Evolutionary conservation across 1,284 basidiomycete species (phyloP), one percentile per base, ranked within the genome.

Genomic region (Rhodotorula sp.): DNA sequence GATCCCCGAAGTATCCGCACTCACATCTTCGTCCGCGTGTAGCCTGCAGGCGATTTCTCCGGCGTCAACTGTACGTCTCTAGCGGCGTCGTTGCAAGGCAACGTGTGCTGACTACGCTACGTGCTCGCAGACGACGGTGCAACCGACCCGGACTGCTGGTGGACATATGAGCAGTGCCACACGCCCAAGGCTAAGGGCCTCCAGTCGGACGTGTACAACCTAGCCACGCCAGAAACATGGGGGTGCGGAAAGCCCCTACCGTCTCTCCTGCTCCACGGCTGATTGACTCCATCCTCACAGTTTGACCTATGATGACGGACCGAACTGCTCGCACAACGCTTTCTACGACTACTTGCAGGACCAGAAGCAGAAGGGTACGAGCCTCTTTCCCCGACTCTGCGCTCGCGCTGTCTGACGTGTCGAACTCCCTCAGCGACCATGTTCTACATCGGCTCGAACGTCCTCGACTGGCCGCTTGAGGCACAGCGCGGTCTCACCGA

Each of bases 401-500:
- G 23, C 41, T 21, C 19, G 27, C n/a, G 21, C 10, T 34, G 34
- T 34, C 34, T 34, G 34, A 34, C 34, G 34, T 34, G 34, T 12
- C 19, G 3, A 14, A 7, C 13, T 8, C 12, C 7, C 42, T 16
- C 56, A 71, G 69, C 85, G 0, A 84, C 85, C 49, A 79, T 86
- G 23, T 77, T 75, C 67, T 77, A 75, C 68, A 68, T 77, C 55
- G 75, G 85, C 9, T 83, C 83, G 52, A 86, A 87, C 78, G 84
- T 86, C 42, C 75, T 84, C 62, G 82, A 85, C 77, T 85, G 84
- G 84, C 85, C 85, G 10, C 77, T 84, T 14, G 83, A 87, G 78
- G 85, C 84, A 21, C 81, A 84, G 72, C 80, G 85, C 50, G 85
- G 81, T 62, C 64, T 81, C 21, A 74, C 77, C 4, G 83, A 84